phyloP scores from a whole-genome alignment of 2,329 filamentous ascomycete genomes.

The Talaromyces sp. region DNA sequence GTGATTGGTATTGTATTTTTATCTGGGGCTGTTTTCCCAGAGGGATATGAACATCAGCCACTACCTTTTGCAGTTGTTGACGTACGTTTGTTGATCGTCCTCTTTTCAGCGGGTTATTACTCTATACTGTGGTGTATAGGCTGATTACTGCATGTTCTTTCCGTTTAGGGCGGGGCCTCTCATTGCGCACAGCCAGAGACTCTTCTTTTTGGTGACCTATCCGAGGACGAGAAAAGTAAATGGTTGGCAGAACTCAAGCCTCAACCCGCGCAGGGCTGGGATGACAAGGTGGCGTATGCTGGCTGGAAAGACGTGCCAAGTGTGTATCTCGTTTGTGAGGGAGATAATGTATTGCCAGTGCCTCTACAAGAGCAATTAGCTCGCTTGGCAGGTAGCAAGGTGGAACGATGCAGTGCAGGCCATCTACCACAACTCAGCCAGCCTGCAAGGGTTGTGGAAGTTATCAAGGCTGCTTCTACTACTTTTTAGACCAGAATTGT shows the following conservation, averaged over 20 bases:
- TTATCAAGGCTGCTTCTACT: conserved; percentile 7
- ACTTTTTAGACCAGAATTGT: too few relatives aligned
- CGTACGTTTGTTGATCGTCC: neutral
- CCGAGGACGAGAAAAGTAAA: neutral
- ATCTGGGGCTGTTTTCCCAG: neutral
- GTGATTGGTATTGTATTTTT: conserved; percentile 8
- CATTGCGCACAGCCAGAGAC: neutral
- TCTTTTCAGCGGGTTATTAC: too few relatives aligned
- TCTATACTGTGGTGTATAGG: neutral
- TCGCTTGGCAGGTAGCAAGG: neutral
- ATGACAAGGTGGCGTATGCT: neutral
- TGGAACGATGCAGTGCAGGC: conserved; percentile 5
- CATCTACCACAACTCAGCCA: conserved; percentile 11
- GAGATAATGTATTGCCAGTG: neutral
- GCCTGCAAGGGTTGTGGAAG: conserved; percentile 10
- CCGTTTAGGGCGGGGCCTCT: neutral
- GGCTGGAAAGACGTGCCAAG: conserved; percentile 13
- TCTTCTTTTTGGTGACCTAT: neutral
- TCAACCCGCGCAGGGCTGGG: conserved; percentile 2
- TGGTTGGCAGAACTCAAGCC: neutral
- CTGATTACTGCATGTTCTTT: neutral
- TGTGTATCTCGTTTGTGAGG: conserved; percentile 5
- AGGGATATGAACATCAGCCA: neutral
- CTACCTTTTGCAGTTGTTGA: conserved; percentile 6
- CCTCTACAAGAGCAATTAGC: conserved; percentile 10